phyloP scores from a whole-genome alignment of 1,284 basidiomycete genomes.

The Agaricales sp. region DNA sequence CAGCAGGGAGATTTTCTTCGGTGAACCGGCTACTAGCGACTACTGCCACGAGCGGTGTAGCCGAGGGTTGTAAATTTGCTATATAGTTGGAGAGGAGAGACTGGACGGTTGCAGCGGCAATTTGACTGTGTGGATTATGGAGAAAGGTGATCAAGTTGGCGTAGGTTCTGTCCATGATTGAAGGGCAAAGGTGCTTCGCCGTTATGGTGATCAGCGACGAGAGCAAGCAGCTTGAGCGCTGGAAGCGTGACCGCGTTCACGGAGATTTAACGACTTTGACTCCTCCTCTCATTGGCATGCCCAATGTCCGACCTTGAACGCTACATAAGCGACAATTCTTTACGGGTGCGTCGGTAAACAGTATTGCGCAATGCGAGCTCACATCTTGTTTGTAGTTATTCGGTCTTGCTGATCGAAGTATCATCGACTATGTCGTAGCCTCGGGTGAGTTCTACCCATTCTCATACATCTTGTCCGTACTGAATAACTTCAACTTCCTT shows the following conservation, averaged over 20 bases:
- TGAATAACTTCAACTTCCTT: conserved; percentile 19
- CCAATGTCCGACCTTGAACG: conserved; percentile 35
- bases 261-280: no score
- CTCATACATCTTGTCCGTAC: conserved; percentile 12
- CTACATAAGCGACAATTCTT: conserved; percentile 82
- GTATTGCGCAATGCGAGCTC: conserved; percentile 5
- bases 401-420: conserved; percentile 72
- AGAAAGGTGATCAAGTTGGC: conserved; percentile 47
- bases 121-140: conserved; percentile 33
- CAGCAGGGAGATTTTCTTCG: conserved; percentile 38
- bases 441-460: conserved; percentile 44
- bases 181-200: not conserved
- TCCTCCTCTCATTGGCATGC: not conserved
- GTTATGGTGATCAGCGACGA: no score
- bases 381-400: conserved; percentile 44
- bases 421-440: conserved; percentile 79
- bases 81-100: conserved; percentile 56
- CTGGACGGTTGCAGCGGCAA: conserved; percentile 43
- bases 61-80: conserved; percentile 36
- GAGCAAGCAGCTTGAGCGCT: no score
- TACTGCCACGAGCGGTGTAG: conserved; percentile 55
- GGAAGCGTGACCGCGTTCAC: no score
- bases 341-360: conserved; percentile 43
- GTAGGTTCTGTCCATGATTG: conserved; percentile 29
- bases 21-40: conserved; percentile 43